These are phyloP conservation scores for Prorocentrum cordatum DNA, from an alignment of 169 alveolate species.

Conservation along the genomic window DNA sequence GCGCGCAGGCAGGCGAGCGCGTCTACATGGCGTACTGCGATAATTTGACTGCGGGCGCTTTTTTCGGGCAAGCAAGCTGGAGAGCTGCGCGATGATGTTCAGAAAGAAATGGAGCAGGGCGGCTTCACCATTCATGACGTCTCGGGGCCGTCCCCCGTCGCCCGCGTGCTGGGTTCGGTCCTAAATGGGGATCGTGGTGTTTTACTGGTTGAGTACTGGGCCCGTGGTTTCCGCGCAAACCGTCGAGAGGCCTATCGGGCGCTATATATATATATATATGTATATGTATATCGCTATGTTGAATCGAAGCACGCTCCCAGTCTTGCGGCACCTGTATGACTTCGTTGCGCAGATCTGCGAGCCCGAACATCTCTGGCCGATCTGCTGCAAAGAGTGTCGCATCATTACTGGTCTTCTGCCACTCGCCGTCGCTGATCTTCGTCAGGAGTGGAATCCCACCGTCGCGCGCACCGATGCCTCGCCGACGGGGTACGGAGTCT, in stretches of 20 bases:
- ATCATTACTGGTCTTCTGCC: not conserved
- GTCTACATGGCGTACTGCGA: not conserved
- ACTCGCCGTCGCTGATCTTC: not conserved
- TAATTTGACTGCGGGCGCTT: not conserved
- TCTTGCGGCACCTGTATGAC: not conserved
- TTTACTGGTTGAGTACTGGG: no score
- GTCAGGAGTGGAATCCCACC: not conserved
- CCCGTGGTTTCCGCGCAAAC: no score
- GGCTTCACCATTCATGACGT: not conserved
- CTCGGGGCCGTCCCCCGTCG: not conserved
- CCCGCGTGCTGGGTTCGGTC: not conserved
- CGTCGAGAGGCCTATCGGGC: no score
- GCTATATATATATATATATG: no score
- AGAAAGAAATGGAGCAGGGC: not conserved
- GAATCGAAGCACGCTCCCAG: not conserved
- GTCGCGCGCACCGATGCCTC: not conserved
- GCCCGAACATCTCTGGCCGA: not conserved
- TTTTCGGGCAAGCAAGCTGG: not conserved
- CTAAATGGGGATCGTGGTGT: not conserved
- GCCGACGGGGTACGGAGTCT: no score
- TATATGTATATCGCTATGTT: no score
- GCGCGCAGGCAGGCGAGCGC: not conserved
- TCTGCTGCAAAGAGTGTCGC: not conserved
- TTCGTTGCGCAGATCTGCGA: not conserved
- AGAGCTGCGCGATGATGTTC: not conserved